Conservation (phyloP, 495 filamentous ascomycete species). For the Schizothecium vesticola region DNA sequence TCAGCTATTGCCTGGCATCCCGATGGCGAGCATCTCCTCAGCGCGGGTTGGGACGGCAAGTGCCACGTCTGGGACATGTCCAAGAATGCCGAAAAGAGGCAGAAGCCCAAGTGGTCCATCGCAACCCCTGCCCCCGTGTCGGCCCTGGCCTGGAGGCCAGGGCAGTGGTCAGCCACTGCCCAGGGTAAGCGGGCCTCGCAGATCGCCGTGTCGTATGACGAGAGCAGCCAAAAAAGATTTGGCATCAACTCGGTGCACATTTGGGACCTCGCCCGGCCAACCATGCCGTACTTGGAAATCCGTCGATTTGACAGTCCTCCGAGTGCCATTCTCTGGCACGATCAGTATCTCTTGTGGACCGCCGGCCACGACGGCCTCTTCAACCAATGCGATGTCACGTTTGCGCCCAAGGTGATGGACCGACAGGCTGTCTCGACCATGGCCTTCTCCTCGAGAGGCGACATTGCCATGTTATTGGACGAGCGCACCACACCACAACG, state of each 20-base stretch:
- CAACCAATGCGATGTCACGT: slow-evolving; percentile 81
- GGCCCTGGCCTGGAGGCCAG: slow-evolving; percentile 80
- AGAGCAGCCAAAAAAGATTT: slow-evolving; percentile 41
- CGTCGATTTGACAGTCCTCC: slow-evolving; percentile 66
- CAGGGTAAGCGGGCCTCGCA: slow-evolving; percentile 57
- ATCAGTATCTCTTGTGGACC: slow-evolving; percentile 86
- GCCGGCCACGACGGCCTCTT: slow-evolving; percentile 79
- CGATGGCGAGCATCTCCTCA: slow-evolving; percentile 84
- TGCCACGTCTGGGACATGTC: slow-evolving; percentile 93
- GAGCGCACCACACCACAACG: slow-evolving; percentile 38
- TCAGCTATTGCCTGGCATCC: slow-evolving; percentile 91
- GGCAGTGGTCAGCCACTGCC: slow-evolving; percentile 63
- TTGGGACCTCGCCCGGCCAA: slow-evolving; percentile 87
- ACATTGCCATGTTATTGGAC: slow-evolving; percentile 53
- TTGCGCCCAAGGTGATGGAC: slow-evolving; percentile 73
- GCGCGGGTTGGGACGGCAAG: slow-evolving; percentile 73
- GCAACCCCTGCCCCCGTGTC: slow-evolving; percentile 58
- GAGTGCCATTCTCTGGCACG: slow-evolving; percentile 81
- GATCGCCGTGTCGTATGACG: slow-evolving; percentile 49
- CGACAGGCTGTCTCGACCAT: slow-evolving; percentile 59
- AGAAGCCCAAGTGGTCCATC: slow-evolving; percentile 65
- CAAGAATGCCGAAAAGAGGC: slow-evolving; percentile 66
- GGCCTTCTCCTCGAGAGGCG: slow-evolving; percentile 55
- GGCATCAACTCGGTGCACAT: slow-evolving; percentile 72
- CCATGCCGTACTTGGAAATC: slow-evolving; percentile 81